Base-by-base conservation (phyloP, 225 moss, liverwort and hornwort species). In the Polytrichum formosum region DNA sequence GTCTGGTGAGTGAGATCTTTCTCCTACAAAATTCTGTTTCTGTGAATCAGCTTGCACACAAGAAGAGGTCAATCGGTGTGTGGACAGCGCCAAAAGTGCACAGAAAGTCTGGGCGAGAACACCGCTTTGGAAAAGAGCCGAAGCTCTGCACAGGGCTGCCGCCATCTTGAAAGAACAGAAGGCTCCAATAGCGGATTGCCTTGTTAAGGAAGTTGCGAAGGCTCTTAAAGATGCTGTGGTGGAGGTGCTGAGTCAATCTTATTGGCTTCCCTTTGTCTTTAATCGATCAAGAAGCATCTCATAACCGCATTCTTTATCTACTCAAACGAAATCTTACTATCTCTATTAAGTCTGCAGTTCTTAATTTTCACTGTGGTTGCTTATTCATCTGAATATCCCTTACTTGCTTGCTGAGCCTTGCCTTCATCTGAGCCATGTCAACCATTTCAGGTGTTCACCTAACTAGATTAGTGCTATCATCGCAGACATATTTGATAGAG, bases 161-260 rank as follows among this genome's bases (percentile, higher is more conserved):
- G 90, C 86, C n/a, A 97, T 94, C 7, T 76, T 94, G 86, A 97
- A 94, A 80, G 97, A 97, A 58, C 92, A 92, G 23, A 97, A 94
- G 65, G 97, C 80, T n/a, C 90, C 97, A n/a, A 91, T 97, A 27
- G 97, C 94, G 0, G 97, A 97, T 78, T 80, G 90, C 62, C 86
- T 97, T 18, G 97, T 97, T 21, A 97, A 97, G 72, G 97, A 97
- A 78, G 82, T 97, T 7, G 90, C 97, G 0, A 97, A 97, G 77
- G 89, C 94, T 20, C 79, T 90, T 0, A 97, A 94, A 59, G 97
- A 97, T 31, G 88, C 97, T 1, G 78, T 97, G 2, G 90, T 94
- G 20, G 97, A 97, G 94, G 97, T 94, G 66, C 58, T 7, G 6
- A 23, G 58, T 20, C 20, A 58, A 20, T n/a, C 9, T 58, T n/a